These are phyloP conservation scores for Pseudisothecium myosuroides DNA, from an alignment of 225 moss, liverwort and hornwort genomes.

Conservation along the genomic window DNA sequence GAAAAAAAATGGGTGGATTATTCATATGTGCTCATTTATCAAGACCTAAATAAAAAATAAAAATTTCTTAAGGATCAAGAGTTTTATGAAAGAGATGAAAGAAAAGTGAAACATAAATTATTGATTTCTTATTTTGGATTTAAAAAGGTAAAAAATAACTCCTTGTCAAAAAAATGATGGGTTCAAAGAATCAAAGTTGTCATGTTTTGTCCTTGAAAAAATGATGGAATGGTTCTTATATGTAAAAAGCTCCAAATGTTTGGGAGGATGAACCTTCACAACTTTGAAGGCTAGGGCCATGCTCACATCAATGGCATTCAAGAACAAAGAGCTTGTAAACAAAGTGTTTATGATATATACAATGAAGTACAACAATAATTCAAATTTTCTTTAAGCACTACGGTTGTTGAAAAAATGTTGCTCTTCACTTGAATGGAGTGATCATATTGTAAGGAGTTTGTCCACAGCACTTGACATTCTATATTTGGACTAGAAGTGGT, in stretches of 20 bases:
- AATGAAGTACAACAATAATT: not conserved
- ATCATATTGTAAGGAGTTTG: not conserved
- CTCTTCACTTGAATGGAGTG: not conserved
- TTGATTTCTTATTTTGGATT: no score
- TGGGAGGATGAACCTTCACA: not conserved
- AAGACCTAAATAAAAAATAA: not conserved
- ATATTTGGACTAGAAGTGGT: not conserved
- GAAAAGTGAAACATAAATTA: no score
- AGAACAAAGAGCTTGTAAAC: not conserved
- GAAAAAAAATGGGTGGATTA: not conserved
- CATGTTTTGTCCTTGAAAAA: rapidly evolving
- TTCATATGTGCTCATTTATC: not conserved
- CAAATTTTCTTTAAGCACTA: not conserved
- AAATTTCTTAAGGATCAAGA: not conserved
- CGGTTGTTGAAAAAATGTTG: not conserved
- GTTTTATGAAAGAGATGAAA: not conserved
- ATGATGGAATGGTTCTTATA: no score
- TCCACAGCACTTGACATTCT: not conserved
- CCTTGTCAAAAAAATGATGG: not conserved
- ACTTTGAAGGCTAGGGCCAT: not conserved
- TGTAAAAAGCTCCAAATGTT: not conserved
- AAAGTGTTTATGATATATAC: not conserved
- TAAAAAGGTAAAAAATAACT: no score
- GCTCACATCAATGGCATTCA: not conserved
- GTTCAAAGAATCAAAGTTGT: not conserved